Evolutionary conservation across 768 basidiomycete species (phyloP), one percentile per base, ranked within the genome.

Genomic region (Kwoniella sp.): DNA sequence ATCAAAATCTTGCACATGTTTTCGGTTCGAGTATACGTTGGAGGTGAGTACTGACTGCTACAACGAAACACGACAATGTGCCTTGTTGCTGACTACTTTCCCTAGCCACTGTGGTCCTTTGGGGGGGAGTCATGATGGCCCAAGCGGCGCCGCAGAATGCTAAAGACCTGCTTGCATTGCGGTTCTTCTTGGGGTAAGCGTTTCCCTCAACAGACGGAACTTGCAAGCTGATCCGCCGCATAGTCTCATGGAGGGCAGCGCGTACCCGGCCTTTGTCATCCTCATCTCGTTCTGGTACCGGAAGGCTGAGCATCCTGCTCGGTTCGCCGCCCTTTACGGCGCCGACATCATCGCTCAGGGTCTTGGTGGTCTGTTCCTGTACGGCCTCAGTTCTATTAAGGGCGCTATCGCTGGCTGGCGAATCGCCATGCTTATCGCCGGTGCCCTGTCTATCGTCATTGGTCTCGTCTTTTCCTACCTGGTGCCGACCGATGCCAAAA

Each of bases 261-360:
- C 53, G 19, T 54, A 54, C 24, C 60, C 60, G 19, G 60, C 60
- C 9, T 62, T 62, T 27, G 60, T 62, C 40, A 37, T 62, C 22
- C 29, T 62, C 26, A 62, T 55, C 21, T 62, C 60, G 7, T 62
- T 62, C 33, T 73, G 55, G 50, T 73, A 63, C 40, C 51, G 68
- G 33, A 73, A 73, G 58, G 37, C 37, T 4, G 72, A 73, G 47
- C 72, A 73, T 40, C 69, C 72, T 0, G 50, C 65, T 33, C 62
- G 72, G 26, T 58, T 73, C 27, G 72, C 72, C 40, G 48, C 58
- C 29, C 64, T 70, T 6, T 60, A 65, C n/a, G 62, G 59, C 1
- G 58, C 62, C 29, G 65, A 72, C 30, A 63, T 65, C 1, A 47
- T 69, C 26, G 71, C 71, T 1, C 71, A 73, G 25, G 56, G 60